Evolutionary conservation across 306 rosid species (phyloP).

Genomic region (Trichosanthes cucumerina): DNA sequence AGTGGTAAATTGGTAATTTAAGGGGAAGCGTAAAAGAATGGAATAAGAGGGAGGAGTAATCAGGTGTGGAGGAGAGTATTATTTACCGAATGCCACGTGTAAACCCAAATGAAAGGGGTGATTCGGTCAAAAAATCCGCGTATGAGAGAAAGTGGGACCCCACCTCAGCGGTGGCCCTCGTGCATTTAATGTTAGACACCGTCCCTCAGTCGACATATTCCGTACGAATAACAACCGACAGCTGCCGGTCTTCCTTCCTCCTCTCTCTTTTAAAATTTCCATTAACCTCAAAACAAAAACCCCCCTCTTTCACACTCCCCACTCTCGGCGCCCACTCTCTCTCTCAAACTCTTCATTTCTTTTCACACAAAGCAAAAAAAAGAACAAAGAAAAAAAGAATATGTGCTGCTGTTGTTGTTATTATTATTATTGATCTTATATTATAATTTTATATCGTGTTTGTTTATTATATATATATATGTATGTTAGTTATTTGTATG

Average conservation of each 20-base stretch:
- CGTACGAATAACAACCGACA: conserved; percentile 4
- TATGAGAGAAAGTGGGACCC: background rate
- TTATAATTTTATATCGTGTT: too few relatives aligned
- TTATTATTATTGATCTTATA: background rate
- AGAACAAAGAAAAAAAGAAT: background rate
- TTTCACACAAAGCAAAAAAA: background rate
- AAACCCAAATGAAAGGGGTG: background rate
- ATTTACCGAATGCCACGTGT: background rate
- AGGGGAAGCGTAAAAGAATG: background rate
- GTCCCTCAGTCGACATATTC: background rate
- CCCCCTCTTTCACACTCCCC: conserved; percentile 1
- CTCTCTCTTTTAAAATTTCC: background rate
- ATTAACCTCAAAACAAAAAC: background rate
- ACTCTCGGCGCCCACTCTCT: background rate
- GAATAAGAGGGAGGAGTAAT: background rate
- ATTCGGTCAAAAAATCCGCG: conserved; percentile 3
- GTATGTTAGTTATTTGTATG: background rate
- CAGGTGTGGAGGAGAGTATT: background rate
- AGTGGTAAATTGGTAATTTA: conserved; percentile 3
- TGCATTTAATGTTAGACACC: background rate
- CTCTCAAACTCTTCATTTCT: background rate
- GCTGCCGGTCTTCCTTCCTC: conserved; percentile 1
- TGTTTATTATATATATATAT: background rate
- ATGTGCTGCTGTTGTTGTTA: background rate
- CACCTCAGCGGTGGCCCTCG: background rate